phyloP scores from a whole-genome alignment of 2,329 filamentous ascomycete genomes.

The Aureobasidium sp. region DNA sequence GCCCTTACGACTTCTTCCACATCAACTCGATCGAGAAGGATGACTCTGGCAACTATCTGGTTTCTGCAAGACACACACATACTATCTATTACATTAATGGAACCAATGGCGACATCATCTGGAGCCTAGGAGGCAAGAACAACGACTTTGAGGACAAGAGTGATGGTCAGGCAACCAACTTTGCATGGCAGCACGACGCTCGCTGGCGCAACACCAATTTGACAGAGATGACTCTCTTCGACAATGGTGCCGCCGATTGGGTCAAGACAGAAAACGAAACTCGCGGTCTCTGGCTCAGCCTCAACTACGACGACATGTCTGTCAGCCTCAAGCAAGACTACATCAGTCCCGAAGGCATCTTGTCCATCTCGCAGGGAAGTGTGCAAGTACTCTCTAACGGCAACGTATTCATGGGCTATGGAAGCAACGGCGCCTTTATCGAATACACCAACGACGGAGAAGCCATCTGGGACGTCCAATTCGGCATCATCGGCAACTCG shows the following conservation, averaged over 20 bases:
- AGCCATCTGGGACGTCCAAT: slow-evolving; percentile 47
- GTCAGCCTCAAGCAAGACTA: slow-evolving; percentile 24
- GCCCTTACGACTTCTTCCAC: slow-evolving; percentile 41
- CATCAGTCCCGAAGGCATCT: slow-evolving; percentile 28
- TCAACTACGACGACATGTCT: slow-evolving; percentile 26
- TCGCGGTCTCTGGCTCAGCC: slow-evolving; percentile 16
- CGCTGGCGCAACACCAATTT: slow-evolving; percentile 30
- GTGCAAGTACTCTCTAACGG: slow-evolving; percentile 48
- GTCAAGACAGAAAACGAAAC: slow-evolving; percentile 14
- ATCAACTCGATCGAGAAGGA: slow-evolving; percentile 51
- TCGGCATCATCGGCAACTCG: slow-evolving; percentile 34
- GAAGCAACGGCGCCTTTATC: slow-evolving; percentile 33
- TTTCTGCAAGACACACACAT: slow-evolving; percentile 40
- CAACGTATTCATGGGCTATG: slow-evolving; percentile 51
- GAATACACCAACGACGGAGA: slow-evolving; percentile 40
- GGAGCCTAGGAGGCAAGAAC: slow-evolving; percentile 45
- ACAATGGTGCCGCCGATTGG: slow-evolving; percentile 19
- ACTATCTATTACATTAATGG: slow-evolving; percentile 40
- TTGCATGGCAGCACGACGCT: slow-evolving; percentile 49
- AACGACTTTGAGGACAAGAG: slow-evolving; percentile 38
- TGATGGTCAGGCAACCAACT: slow-evolving; percentile 39
- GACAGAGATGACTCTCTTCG: slow-evolving; percentile 21
- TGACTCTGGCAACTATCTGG: slow-evolving; percentile 41
- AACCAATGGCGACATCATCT: slow-evolving; percentile 40
- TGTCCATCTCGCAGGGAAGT: slow-evolving; percentile 44